Evolutionary conservation across 2,329 filamentous ascomycete species (phyloP), one percentile per base, ranked within the genome.

Genomic region (Lasiodiplodia sp.): DNA sequence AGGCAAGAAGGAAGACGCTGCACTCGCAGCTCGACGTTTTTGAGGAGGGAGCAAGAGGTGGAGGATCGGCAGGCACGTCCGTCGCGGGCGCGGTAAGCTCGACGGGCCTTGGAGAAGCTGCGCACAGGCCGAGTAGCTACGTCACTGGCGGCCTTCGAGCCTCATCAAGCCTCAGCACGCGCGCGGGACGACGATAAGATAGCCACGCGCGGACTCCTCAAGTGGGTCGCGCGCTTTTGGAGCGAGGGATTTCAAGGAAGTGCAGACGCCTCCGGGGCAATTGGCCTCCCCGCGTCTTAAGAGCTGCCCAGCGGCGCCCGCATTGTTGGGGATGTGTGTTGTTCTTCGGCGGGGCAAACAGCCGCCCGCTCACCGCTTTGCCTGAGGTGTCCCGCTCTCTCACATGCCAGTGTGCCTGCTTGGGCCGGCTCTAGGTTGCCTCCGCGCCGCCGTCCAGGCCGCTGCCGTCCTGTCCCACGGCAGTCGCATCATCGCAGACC

Each of bases 41-140:
- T n/a, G 51, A 63, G 53, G 58, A 56, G 31, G 31, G 49, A 67
- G 53, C 44, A 12, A 34, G 53, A 51, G 55, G 55, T 67, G 65
- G 65, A 67, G 65, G 65, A 67, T 67, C 65, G 55, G 65, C 65
- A 67, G 55, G 65, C 65, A 67, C 65, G 60, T 64, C 60, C 60
- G 65, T 57, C 49, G 65, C 38, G 65, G 40, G 38, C 53, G 65
- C 64, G 64, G 64, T 44, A 60, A 49, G 55, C 64, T 67, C 53
- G 44, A 67, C 53, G 18, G 64, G 64, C 34, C 52, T 52, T 58
- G 60, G 60, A 49, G 52, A 57, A 57, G 65, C 53, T 37, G 38
- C 55, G 65, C 65, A 67, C 65, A 58, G 65, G 60, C 60, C 60
- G 58, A 38, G 37, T 10, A 44, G 5, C 38, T 64, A 64, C 60